Conservation (phyloP, 75 land plant species). For the Sequoia sempervirens region DNA sequence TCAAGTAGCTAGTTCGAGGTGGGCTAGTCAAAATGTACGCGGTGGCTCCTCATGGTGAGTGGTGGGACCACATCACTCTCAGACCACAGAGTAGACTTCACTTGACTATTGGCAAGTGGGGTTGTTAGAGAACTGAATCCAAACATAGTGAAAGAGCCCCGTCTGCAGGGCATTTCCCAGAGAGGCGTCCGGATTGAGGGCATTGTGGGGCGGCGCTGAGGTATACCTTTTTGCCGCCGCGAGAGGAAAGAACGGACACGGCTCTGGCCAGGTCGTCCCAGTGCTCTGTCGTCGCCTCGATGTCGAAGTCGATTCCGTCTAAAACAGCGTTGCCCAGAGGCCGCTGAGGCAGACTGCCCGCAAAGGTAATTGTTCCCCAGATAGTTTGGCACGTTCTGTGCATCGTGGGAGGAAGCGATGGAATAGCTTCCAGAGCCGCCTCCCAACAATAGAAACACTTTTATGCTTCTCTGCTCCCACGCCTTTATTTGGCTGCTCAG, state of each 20-base stretch:
- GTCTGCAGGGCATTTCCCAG: not conserved
- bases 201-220: not conserved
- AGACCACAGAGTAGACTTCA: no score
- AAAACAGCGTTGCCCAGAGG: slow-evolving; percentile 21
- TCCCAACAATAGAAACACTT: no score
- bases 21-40: no score
- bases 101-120: no score
- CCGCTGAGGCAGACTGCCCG: slow-evolving; percentile 3
- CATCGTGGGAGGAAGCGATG: no score
- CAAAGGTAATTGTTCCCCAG: slow-evolving; percentile 24
- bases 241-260: not conserved
- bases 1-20: no score
- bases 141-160: not conserved
- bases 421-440: no score
- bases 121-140: not conserved
- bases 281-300: not conserved
- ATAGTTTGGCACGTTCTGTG: slow-evolving; percentile 11
- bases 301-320: slow-evolving; percentile 32
- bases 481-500: no score
- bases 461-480: no score
- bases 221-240: no score
- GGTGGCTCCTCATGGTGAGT: no score
- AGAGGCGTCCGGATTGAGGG: not conserved
- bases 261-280: not conserved
- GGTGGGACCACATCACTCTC: no score